Evolutionary conservation across 2,329 filamentous ascomycete genomes (phyloP), one percentile per base, ranked within the genome.

Genomic region (Colletotrichum orchidophilum): DNA sequence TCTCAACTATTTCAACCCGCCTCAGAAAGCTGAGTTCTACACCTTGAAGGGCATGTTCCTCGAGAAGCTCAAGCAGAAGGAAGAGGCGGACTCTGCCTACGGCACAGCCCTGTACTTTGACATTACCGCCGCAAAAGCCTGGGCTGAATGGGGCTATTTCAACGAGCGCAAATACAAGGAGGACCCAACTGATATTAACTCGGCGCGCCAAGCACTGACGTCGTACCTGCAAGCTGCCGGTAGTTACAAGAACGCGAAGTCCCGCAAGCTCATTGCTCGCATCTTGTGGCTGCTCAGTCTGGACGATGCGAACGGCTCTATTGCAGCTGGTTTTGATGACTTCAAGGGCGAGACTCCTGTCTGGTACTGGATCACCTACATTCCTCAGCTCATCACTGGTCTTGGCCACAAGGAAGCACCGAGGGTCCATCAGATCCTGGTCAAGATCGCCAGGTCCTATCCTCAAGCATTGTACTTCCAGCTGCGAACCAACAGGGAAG

Each of bases 311-410:
- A 94, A 94, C 78, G 94, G 94, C 13, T 92, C 89, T 46, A 92
- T 99, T 71, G 93, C 94, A 0, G 87, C 91, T 76, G 94, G 96
- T 13, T 99, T 98, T 75, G 94, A 97, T 74, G 94, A 96, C 75
- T 99, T 96, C 84, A 98, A 98, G 85, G 96, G 96, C 62, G 97
- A 99, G 76, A 97, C 95, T 2, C 95, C 95, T 0, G 94, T 97
- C 13, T 99, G 96, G 96, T 99, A 98, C 83, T 99, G 96, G 96
- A 98, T 98, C 75, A 98, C 96, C 0, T 99, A 97, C 80, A 98
- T 99, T 74, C 96, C 96, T 21, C 96, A 99, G 81, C 88, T 99
- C 52, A 89, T 99, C 35, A 96, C 94, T 53, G 96, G 96, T 63
- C 87, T 99, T 61, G 94, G 94, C 2, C 92, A 98, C 78, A 95